Evolutionary conservation across 768 basidiomycete species (phyloP).

Genomic region (Roridomyces roridus): DNA sequence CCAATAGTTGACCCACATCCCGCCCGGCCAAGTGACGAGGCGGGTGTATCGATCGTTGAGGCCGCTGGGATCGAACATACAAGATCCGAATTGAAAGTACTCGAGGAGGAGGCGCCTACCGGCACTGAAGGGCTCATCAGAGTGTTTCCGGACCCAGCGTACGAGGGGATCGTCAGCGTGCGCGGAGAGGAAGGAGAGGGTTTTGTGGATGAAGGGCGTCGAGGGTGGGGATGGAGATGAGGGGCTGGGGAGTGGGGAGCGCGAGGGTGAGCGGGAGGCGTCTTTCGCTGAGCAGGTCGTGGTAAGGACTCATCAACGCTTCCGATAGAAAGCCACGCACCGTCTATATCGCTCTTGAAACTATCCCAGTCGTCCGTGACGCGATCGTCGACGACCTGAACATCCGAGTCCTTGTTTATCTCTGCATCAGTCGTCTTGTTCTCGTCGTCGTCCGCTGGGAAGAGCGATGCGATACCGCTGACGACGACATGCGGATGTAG

Average conservation of each 20-base stretch:
- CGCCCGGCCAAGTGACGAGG: conserved; percentile 56
- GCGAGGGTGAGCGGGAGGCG: conserved; percentile 13
- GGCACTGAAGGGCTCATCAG: conserved; percentile 54
- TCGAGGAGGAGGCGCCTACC: conserved; percentile 59
- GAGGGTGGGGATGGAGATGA: conserved; percentile 13
- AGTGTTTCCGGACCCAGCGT: conserved; percentile 59
- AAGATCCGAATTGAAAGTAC: conserved; percentile 61
- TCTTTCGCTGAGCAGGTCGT: conserved; percentile 5
- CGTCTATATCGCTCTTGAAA: conserved; percentile 44
- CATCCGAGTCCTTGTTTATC: conserved; percentile 49
- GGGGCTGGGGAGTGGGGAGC: conserved; percentile 21
- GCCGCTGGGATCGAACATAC: conserved; percentile 62
- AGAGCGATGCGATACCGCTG: conserved; percentile 59
- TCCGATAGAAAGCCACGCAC: conserved; percentile 12
- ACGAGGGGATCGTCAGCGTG: conserved; percentile 51
- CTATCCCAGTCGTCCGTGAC: conserved; percentile 59
- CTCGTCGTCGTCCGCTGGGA: conserved; percentile 39
- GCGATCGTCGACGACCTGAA: conserved; percentile 49
- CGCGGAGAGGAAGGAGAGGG: conserved; percentile 45
- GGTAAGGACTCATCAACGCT: no score
- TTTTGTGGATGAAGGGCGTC: conserved; percentile 40
- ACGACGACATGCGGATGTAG: conserved; percentile 69
- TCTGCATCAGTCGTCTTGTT: conserved; percentile 41
- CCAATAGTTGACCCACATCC: conserved; percentile 67
- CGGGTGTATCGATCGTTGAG: conserved; percentile 54